These are phyloP conservation scores for Podaxis rugospora DNA, from an alignment of 768 basidiomycete genomes.

Conservation along the genomic window DNA sequence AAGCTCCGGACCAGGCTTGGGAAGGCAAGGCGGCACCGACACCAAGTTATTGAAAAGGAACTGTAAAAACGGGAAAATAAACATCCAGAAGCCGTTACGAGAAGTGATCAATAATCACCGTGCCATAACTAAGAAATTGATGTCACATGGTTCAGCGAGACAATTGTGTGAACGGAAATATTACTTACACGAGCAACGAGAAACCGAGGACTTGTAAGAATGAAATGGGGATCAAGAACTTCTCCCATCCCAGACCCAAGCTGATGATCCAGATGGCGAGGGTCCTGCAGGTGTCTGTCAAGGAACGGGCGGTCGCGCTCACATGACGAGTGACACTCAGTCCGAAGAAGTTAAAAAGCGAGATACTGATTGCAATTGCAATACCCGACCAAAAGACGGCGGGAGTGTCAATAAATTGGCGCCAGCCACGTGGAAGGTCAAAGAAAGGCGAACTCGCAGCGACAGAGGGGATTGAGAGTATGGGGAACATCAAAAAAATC, in stretches of 20 bases:
- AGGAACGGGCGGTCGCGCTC: constrained; percentile 85
- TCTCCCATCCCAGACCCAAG: constrained; percentile 88
- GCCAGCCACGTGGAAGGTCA: constrained; percentile 85
- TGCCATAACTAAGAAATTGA: constrained; percentile 64
- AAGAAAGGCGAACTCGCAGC: constrained; percentile 68
- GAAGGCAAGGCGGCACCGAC: constrained; percentile 54
- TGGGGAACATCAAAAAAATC: constrained; percentile 73
- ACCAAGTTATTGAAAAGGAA: constrained; percentile 92
- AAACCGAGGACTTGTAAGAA: constrained; percentile 84
- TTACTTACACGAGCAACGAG: constrained; percentile 79
- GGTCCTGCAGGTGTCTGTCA: constrained; percentile 94
- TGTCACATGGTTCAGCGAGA: background rate
- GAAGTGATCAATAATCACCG: constrained; percentile 41
- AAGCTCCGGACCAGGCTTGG: constrained; percentile 33
- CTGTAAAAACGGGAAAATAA: constrained; percentile 27
- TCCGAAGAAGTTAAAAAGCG: constrained; percentile 86
- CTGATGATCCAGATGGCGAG: constrained; percentile 95
- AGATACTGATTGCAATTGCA: constrained; percentile 73
- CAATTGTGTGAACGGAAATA: constrained; percentile 1
- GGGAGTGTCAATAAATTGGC: constrained; percentile 80
- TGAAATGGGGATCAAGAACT: constrained; percentile 75
- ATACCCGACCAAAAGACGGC: constrained; percentile 63
- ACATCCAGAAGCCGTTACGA: background rate
- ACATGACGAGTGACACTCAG: constrained; percentile 90
- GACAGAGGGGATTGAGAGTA: constrained; percentile 69